These are phyloP conservation scores for Eudorina sp. DNA, from an alignment of 139 green algal genomes.

Conservation along the genomic window DNA sequence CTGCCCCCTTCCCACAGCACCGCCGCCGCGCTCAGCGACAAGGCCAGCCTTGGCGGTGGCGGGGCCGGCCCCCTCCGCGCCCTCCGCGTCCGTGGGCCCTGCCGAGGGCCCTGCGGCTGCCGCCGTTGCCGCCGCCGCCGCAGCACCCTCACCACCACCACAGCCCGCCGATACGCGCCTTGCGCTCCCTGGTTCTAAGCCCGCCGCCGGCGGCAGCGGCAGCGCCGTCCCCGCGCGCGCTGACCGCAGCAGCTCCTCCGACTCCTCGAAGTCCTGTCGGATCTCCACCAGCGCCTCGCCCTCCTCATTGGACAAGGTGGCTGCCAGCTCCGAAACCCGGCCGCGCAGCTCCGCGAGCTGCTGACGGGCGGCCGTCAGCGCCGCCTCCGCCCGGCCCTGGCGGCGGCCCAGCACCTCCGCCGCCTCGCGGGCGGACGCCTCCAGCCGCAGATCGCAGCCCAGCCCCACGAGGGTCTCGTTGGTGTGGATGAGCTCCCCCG, in stretches of 20 bases:
- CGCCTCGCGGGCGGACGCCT: constrained; percentile 53
- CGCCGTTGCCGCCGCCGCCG: not conserved
- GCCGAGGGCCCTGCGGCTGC: too few relatives aligned
- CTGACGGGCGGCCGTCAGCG: constrained; percentile 18
- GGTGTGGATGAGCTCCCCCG: constrained; percentile 63
- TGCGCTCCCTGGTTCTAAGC: too few relatives aligned
- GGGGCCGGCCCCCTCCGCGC: too few relatives aligned
- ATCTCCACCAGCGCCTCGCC: constrained; percentile 58
- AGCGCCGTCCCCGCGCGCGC: not conserved
- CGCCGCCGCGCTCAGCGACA: too few relatives aligned
- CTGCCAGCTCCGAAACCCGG: not conserved
- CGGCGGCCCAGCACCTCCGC: constrained; percentile 51
- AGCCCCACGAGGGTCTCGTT: constrained; percentile 67
- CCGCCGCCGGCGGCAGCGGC: not conserved
- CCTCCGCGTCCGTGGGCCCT: too few relatives aligned
- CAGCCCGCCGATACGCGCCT: too few relatives aligned
- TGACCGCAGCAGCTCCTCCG: constrained; percentile 55
- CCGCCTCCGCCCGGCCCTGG: constrained; percentile 7
- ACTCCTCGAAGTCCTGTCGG: constrained; percentile 56
- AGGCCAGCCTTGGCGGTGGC: too few relatives aligned
- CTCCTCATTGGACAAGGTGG: constrained; percentile 28
- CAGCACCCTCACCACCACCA: too few relatives aligned
- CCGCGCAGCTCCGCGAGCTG: constrained; percentile 37
- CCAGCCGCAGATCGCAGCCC: constrained; percentile 51
- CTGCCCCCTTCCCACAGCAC: not conserved